phyloP scores from a whole-genome alignment of 2,329 filamentous ascomycete species.

The Talaromyces rugulosus region DNA sequence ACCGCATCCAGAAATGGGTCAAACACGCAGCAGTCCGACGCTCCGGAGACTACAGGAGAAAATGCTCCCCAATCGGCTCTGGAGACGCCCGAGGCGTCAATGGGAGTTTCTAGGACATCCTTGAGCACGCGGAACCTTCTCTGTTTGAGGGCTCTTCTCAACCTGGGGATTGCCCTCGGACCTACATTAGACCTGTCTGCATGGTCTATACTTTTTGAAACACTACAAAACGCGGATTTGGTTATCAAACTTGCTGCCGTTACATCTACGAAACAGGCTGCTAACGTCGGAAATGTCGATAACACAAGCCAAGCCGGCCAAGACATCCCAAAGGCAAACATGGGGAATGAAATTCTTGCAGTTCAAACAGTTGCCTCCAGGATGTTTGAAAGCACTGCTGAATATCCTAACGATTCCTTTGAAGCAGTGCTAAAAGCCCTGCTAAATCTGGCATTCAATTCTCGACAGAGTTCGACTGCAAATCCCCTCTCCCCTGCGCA shows the following conservation, averaged over 20 bases:
- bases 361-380: slow-evolving; percentile 84
- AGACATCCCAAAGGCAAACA: slow-evolving; percentile 57
- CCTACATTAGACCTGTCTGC: slow-evolving; percentile 72
- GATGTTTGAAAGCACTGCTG: slow-evolving; percentile 84
- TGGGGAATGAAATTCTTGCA: slow-evolving; percentile 76
- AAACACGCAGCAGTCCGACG: slow-evolving; percentile 20
- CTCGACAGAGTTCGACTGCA: slow-evolving; percentile 40
- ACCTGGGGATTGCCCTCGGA: slow-evolving; percentile 88
- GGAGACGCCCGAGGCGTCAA: slow-evolving; percentile 22
- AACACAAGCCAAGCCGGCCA: slow-evolving; percentile 20
- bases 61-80: slow-evolving; percentile 21
- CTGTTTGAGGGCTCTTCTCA: slow-evolving; percentile 86
- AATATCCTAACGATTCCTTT: slow-evolving; percentile 83
- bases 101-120: slow-evolving; percentile 47
- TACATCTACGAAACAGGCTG: slow-evolving; percentile 23
- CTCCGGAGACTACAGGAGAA: slow-evolving; percentile 23
- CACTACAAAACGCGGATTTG: slow-evolving; percentile 86
- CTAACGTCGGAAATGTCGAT: slow-evolving; percentile 25
- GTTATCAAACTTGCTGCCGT: slow-evolving; percentile 55
- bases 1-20: slow-evolving; percentile 14
- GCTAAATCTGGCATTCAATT: slow-evolving; percentile 60
- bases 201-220: slow-evolving; percentile 89
- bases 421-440: slow-evolving; percentile 71
- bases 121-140: slow-evolving; percentile 86
- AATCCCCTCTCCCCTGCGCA: slow-evolving; percentile 50